phyloP scores from a whole-genome alignment of 345 rosid genomes.

The Hypericum androsaemum region DNA sequence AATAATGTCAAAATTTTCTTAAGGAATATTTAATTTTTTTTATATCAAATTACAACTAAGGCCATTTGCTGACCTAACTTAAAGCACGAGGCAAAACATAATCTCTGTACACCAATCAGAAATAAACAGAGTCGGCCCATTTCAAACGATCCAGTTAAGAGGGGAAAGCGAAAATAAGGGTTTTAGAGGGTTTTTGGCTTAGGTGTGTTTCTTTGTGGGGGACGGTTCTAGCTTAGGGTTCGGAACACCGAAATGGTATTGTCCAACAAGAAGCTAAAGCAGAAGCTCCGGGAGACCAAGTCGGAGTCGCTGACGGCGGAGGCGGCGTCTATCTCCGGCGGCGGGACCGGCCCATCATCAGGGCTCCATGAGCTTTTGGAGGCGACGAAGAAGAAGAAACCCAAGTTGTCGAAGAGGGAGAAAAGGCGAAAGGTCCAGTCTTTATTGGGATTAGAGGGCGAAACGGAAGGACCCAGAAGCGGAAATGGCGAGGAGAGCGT shows the following conservation, averaged over 20 bases:
- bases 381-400: constrained; percentile 43
- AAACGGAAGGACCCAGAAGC: not conserved
- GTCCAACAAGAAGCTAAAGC: constrained; percentile 90
- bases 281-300: constrained; percentile 47
- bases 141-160: too few species aligned
- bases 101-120: too few species aligned
- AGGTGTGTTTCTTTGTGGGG: too few species aligned
- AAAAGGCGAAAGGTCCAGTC: constrained; percentile 38
- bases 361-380: constrained; percentile 42
- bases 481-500: constrained; percentile 4
- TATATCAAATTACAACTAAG: too few species aligned
- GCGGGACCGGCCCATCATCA: constrained; percentile 12
- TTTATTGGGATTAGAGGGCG: constrained; percentile 16
- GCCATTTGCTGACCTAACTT: too few species aligned
- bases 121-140: too few species aligned
- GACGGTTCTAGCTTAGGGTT: too few species aligned
- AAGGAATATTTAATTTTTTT: too few species aligned
- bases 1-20: too few species aligned
- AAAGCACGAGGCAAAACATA: too few species aligned
- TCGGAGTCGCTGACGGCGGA: constrained; percentile 27
- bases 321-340: constrained; percentile 6
- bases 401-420: constrained; percentile 71
- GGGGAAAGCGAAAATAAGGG: too few species aligned
- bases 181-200: too few species aligned
- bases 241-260: constrained; percentile 41